Conservation (phyloP, 1,284 basidiomycete species). For the Microbotryum lychnidis-dioicae region DNA sequence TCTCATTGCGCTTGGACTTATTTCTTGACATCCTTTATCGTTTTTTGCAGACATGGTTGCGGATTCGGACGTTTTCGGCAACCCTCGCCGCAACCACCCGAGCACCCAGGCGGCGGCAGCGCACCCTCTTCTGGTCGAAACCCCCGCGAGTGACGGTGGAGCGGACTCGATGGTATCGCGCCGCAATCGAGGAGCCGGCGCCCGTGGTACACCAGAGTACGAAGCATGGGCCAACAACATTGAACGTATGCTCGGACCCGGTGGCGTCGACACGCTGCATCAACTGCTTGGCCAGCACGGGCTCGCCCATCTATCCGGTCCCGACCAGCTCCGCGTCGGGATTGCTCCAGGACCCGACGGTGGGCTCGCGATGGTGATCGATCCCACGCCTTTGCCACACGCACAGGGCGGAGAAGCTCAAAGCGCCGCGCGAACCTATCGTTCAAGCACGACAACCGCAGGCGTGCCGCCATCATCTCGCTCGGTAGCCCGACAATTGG, state of each 20-base stretch:
- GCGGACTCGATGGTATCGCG: slow-evolving; percentile 14
- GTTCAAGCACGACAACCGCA: neutral
- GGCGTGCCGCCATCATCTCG: neutral
- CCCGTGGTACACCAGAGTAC: slow-evolving; percentile 30
- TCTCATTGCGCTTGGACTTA: neutral
- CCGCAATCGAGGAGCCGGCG: slow-evolving; percentile 30
- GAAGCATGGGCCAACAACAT: slow-evolving; percentile 29
- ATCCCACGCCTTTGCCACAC: slow-evolving; percentile 14
- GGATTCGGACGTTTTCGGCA: slow-evolving; percentile 13
- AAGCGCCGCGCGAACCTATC: neutral
- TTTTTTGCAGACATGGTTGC: slow-evolving; percentile 13
- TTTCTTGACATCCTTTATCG: neutral
- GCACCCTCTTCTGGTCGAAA: slow-evolving; percentile 73
- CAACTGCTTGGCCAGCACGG: slow-evolving; percentile 28
- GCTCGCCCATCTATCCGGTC: slow-evolving; percentile 25
- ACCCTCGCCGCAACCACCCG: slow-evolving; percentile 14
- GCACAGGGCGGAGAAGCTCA: slow-evolving; percentile 3
- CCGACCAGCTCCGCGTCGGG: slow-evolving; percentile 30
- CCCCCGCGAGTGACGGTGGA: slow-evolving; percentile 15
- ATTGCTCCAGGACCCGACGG: slow-evolving; percentile 28
- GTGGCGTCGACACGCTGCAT: slow-evolving; percentile 30
- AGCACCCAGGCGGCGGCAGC: slow-evolving; percentile 32
- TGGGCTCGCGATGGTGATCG: slow-evolving; percentile 28
- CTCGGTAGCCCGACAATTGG: slow-evolving; percentile 21
- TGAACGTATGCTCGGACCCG: slow-evolving; percentile 28